Conservation (phyloP, 2,329 filamentous ascomycete genomes). For the Scedosporium boydii region DNA sequence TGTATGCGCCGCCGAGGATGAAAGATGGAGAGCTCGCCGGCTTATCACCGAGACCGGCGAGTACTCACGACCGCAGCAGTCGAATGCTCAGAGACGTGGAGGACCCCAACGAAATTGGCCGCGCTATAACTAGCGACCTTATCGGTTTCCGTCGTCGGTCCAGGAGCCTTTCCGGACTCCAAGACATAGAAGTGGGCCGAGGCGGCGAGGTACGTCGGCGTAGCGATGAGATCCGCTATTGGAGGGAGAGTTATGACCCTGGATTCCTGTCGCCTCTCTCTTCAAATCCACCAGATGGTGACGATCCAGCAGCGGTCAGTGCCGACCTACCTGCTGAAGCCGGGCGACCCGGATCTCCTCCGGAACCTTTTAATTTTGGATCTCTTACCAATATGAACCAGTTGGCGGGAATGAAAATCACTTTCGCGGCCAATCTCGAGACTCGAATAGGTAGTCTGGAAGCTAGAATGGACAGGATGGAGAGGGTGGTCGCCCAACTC, state of each 20-base stretch:
- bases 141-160: slow-evolving; percentile 43
- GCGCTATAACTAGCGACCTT: slow-evolving; percentile 49
- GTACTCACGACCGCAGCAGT: slow-evolving; percentile 42
- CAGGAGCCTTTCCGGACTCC: slow-evolving; percentile 47
- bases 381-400: slow-evolving; percentile 33
- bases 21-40: slow-evolving; percentile 34
- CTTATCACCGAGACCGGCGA: slow-evolving; percentile 52
- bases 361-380: slow-evolving; percentile 47
- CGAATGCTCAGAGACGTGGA: slow-evolving; percentile 26
- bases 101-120: slow-evolving; percentile 48
- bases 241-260: slow-evolving; percentile 50
- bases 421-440: slow-evolving; percentile 43
- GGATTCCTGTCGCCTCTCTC: slow-evolving; percentile 42
- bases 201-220: slow-evolving; percentile 34
- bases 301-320: slow-evolving; percentile 19
- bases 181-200: slow-evolving; percentile 23
- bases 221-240: slow-evolving; percentile 55
- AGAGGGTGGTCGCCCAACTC: slow-evolving; percentile 41
- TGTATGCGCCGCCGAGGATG: slow-evolving; percentile 25
- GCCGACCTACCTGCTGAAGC: slow-evolving; percentile 23
- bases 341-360: slow-evolving; percentile 26
- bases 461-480: slow-evolving; percentile 39
- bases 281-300: slow-evolving; percentile 30
- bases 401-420: slow-evolving; percentile 47
- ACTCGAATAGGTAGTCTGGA: slow-evolving; percentile 43